Base-by-base conservation (phyloP, 352 stramenopile species). In the Phytophthora fragariae region DNA sequence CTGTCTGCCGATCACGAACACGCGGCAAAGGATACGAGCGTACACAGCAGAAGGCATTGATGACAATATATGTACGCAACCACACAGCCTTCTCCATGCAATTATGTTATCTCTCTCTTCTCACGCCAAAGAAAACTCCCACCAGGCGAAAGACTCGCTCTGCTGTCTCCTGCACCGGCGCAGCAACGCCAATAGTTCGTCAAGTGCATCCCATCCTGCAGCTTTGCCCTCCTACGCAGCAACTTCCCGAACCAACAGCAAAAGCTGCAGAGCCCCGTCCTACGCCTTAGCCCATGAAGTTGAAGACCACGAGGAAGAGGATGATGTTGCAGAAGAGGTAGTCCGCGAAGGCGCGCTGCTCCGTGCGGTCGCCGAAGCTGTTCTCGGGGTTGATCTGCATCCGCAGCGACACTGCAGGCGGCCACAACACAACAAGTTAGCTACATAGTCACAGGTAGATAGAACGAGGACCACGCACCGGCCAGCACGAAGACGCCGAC, bases 251-350 rank as follows among this genome's bases (percentile, higher is more conserved):
- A 11, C 37, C 37, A 46, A 15, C 37, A 46, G 6, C 37, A 46
- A 46, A n/a, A 46, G 37, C 37, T 12, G 6, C 17, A 7, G n/a
- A 52, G 2, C 15, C 17, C n/a, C 19, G 8, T 21, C 6, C 12
- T 10, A 19, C 12, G 14, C 10, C 17, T 93, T 92, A 98, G 65
- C 92, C 92, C 86, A 98, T 97, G 80, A 98, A 98, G 83, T 98
- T 98, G 79, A 97, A 96, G 52, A 97, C 92, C 54, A 96, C 92
- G 49, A 98, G 85, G 84, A 98, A 98, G 59, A 98, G 86, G 39
- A 98, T 92, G 74, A 97, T 87, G 85, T 96, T 97, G 90, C 92
- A 98, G 68, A 97, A 95, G 53, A 97, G 82, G 73, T 97, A 98
- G 78, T 98, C 92, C 19, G 90, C 91, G 74, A 97, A 98, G 29